Percentiles rank a stretch among this genome's conserved stretches.
These are phyloP conservation scores for Candida endomychidarum DNA, from an alignment of 805 yeast genomes.

Conservation along the genomic window DNA sequence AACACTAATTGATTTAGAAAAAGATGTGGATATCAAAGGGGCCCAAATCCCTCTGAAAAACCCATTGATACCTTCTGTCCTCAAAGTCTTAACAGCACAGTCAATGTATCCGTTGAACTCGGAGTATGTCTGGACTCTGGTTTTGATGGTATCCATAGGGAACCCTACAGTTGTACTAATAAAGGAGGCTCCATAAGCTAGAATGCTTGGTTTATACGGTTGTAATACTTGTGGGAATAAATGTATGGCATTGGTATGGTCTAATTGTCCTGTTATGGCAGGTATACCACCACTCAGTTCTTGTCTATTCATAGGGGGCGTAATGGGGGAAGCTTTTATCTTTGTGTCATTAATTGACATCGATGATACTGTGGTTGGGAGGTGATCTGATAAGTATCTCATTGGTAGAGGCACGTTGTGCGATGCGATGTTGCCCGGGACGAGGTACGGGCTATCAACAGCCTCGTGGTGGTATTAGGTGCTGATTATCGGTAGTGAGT, in stretches of 20 bases:
- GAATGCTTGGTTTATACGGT: slow-evolving; percentile 56
- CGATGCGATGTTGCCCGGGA: no score
- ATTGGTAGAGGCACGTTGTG: neutral
- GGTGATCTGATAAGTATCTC: neutral
- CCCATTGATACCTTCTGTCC: slow-evolving; percentile 64
- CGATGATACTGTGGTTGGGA: neutral
- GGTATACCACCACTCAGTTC: slow-evolving; percentile 48
- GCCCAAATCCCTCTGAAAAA: slow-evolving; percentile 77
- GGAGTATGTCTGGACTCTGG: slow-evolving; percentile 78
- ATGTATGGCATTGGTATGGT: slow-evolving; percentile 45
- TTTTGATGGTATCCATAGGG: slow-evolving; percentile 84
- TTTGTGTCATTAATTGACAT: no score
- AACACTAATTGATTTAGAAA: slow-evolving; percentile 65
- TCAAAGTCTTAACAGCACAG: slow-evolving; percentile 56
- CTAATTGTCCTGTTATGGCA: slow-evolving; percentile 59
- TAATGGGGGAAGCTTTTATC: no score
- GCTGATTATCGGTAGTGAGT: no score
- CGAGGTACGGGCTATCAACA: no score
- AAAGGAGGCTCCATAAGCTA: slow-evolving; percentile 66
- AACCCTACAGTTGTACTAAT: slow-evolving; percentile 71
- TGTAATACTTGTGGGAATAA: slow-evolving; percentile 47
- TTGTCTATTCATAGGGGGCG: no score
- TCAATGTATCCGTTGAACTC: slow-evolving; percentile 53
- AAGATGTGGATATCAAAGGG: slow-evolving; percentile 65
- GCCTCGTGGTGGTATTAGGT: no score